Evolutionary conservation across 768 basidiomycete genomes (phyloP).

Genomic region (Russula abietina): DNA sequence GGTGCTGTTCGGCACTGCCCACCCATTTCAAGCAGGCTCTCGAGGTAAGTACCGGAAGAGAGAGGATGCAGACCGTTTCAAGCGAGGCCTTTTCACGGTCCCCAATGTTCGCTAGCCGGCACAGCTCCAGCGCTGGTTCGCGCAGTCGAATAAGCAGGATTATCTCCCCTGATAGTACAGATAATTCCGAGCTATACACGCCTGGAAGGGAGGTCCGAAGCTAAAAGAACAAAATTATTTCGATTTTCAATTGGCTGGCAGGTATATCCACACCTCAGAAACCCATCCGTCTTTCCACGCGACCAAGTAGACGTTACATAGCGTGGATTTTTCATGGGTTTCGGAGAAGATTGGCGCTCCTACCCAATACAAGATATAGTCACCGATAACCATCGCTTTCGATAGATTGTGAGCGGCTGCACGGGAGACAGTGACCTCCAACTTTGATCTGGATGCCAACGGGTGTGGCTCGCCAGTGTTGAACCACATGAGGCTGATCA

Average conservation of each 20-base stretch:
- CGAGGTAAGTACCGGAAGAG: background rate
- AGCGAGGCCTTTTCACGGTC: background rate
- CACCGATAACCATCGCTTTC: slow-evolving; percentile 13
- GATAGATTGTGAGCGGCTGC: slow-evolving; percentile 10
- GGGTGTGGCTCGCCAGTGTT: slow-evolving; percentile 12
- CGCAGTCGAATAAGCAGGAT: slow-evolving; percentile 9
- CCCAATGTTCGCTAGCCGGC: slow-evolving; percentile 1
- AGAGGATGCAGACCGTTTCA: slow-evolving; percentile 13
- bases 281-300: slow-evolving; percentile 18
- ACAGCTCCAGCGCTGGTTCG: slow-evolving; percentile 14
- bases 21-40: slow-evolving; percentile 5
- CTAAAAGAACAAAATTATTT: background rate
- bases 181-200: slow-evolving; percentile 10
- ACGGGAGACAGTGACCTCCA: slow-evolving; percentile 5
- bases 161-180: slow-evolving; percentile 6
- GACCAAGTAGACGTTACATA: slow-evolving; percentile 11
- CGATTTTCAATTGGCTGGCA: background rate
- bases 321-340: background rate
- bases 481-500: slow-evolving; percentile 6
- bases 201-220: slow-evolving; percentile 1
- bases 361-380: slow-evolving; percentile 19
- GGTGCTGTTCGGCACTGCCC: slow-evolving; percentile 5
- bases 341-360: background rate
- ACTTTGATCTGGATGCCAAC: background rate
- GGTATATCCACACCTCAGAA: background rate